Conservation (phyloP, 2,329 filamentous ascomycete genomes). For the Nigrograna mackinnonii region DNA sequence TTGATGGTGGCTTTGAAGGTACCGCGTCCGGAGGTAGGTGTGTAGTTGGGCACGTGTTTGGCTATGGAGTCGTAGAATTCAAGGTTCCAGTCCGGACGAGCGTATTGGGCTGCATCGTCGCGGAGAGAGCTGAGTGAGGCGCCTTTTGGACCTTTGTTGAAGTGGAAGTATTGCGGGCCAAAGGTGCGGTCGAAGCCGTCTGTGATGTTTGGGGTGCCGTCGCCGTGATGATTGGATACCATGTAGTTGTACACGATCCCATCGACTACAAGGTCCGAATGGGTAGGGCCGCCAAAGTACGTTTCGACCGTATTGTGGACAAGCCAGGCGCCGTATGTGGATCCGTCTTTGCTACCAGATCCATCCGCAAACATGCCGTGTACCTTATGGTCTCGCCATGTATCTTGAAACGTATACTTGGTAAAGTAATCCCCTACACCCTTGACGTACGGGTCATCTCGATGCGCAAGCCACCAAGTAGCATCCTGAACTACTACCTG, state of each 20-base stretch:
- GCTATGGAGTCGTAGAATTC: conserved; percentile 68
- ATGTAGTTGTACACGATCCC: conserved; percentile 68
- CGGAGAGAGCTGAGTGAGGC: conserved; percentile 48
- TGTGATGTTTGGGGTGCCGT: conserved; percentile 66
- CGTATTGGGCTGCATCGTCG: conserved; percentile 58
- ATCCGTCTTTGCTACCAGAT: conserved; percentile 52
- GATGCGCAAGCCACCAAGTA: conserved; percentile 63
- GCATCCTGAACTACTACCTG: conserved; percentile 63
- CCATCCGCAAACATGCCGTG: conserved; percentile 61
- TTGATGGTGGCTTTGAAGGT: conserved; percentile 55
- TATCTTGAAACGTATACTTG: conserved; percentile 66
- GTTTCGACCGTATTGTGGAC: conserved; percentile 68
- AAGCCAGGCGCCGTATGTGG: conserved; percentile 63
- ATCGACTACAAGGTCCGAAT: conserved; percentile 66
- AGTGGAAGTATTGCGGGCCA: conserved; percentile 66
- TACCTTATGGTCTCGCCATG: conserved; percentile 61
- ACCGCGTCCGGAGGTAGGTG: conserved; percentile 56
- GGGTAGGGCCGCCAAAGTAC: conserved; percentile 64
- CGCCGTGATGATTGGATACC: conserved; percentile 62
- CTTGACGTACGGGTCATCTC: conserved; percentile 57
- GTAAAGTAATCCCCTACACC: conserved; percentile 66
- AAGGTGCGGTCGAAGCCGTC: conserved; percentile 68
- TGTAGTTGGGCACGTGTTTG: conserved; percentile 61
- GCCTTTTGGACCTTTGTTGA: conserved; percentile 57
- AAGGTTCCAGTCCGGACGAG: conserved; percentile 58